These are phyloP conservation scores for Daldinia bambusicola DNA, from an alignment of 495 filamentous ascomycete genomes.

Conservation along the genomic window DNA sequence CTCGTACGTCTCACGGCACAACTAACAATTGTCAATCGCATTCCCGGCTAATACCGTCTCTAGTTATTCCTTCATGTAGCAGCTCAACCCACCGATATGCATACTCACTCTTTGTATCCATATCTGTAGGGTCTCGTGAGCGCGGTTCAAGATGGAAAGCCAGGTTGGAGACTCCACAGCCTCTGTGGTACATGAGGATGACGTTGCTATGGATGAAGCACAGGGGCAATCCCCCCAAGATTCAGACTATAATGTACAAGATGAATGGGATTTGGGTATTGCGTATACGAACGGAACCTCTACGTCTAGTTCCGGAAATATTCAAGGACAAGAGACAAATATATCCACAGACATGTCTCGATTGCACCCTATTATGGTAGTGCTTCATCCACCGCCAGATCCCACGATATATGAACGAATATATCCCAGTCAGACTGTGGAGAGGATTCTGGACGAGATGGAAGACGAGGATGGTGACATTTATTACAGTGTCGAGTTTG, in stretches of 20 bases:
- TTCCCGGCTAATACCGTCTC: neutral
- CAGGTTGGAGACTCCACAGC: neutral
- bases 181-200: neutral
- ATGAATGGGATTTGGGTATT: neutral
- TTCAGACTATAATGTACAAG: conserved; percentile 5
- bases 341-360: conserved; percentile 6
- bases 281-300: neutral
- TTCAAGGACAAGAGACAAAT: neutral
- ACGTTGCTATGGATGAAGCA: conserved; percentile 6
- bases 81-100: conserved; percentile 6
- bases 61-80: neutral
- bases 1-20: neutral
- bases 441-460: conserved; percentile 29
- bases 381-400: conserved; percentile 37
- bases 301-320: neutral
- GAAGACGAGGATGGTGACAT: conserved; percentile 26
- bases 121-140: neutral
- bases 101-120: neutral
- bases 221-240: neutral
- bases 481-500: conserved; percentile 46
- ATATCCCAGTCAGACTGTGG: conserved; percentile 26
- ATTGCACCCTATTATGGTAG: conserved; percentile 29
- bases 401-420: conserved; percentile 36
- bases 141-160: neutral
- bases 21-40: neutral